phyloP scores from a whole-genome alignment of 169 alveolate genomes.

The Babesia divergens region DNA sequence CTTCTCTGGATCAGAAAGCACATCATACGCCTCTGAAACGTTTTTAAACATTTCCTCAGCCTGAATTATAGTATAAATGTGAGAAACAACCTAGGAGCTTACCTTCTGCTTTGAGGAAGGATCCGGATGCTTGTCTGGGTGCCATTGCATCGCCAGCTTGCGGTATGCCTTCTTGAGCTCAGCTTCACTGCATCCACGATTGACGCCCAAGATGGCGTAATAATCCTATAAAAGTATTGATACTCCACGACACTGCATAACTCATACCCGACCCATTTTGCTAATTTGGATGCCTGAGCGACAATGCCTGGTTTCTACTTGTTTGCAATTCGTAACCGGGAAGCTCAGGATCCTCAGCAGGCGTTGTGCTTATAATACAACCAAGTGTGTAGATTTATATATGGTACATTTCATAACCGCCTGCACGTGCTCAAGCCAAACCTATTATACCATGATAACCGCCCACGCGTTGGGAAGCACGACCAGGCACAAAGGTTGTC shows the following conservation, averaged over 20 bases:
- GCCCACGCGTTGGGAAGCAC: not conserved
- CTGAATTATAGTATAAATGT: slow-evolving; percentile 3
- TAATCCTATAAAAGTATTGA: slow-evolving; percentile 48
- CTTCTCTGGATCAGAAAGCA: slow-evolving; percentile 92
- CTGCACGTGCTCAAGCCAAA: not conserved
- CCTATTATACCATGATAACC: not conserved
- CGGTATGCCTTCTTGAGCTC: slow-evolving; percentile 91
- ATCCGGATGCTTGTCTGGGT: slow-evolving; percentile 96
- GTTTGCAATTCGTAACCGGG: slow-evolving; percentile 21
- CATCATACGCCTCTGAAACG: slow-evolving; percentile 92
- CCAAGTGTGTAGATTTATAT: no score
- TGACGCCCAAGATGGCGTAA: slow-evolving; percentile 74
- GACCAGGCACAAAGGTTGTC: not conserved
- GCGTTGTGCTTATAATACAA: not conserved
- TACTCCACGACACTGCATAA: not conserved
- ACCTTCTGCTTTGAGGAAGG: slow-evolving; percentile 69
- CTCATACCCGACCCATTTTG: slow-evolving; percentile 61
- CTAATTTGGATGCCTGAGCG: not conserved
- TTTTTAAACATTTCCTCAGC: slow-evolving; percentile 88
- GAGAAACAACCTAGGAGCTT: not conserved
- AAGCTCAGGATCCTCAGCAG: not conserved
- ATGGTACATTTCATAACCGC: not conserved
- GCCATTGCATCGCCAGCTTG: slow-evolving; percentile 88
- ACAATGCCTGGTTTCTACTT: not conserved
- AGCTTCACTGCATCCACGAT: slow-evolving; percentile 73